A percentile compares a stretch with the other conserved stretches of the same genome.
Evolutionary conservation across 192 early-diverging fungal species (phyloP).

Genomic region (Podila epigama): DNA sequence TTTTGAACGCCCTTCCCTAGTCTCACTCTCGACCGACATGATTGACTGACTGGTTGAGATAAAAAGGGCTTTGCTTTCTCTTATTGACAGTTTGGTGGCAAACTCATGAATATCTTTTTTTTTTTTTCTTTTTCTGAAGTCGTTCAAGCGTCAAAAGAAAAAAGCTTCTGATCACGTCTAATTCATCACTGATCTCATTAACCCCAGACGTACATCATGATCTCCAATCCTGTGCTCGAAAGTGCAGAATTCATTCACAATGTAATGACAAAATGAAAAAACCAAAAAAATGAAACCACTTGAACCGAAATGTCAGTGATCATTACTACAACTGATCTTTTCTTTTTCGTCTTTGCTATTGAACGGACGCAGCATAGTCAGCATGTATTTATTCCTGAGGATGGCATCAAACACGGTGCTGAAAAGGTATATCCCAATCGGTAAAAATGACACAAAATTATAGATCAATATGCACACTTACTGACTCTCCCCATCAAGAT

Average conservation of each 20-base stretch:
- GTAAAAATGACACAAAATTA: not conserved
- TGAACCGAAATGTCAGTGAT: too few species aligned
- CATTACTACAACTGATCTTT: too few species aligned
- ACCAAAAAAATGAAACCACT: not conserved
- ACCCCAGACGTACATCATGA: conserved; percentile 3
- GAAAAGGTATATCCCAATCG: conserved; percentile 30
- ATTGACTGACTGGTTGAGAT: too few species aligned
- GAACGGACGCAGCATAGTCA: conserved; percentile 53
- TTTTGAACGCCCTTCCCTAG: too few species aligned
- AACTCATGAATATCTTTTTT: not conserved
- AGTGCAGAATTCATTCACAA: conserved; percentile 63
- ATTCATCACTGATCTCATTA: not conserved
- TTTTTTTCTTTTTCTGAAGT: not conserved
- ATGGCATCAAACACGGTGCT: conserved; percentile 59
- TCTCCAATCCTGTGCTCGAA: conserved; percentile 57
- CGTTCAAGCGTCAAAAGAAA: too few species aligned
- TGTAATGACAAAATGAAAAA: conserved; percentile 14
- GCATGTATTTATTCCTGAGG: conserved; percentile 67
- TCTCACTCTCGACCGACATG: too few species aligned
- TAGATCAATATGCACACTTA: not conserved
- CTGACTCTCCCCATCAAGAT: conserved; percentile 49
- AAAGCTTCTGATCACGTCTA: not conserved
- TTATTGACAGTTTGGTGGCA: not conserved
- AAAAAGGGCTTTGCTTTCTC: too few species aligned
- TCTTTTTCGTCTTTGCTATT: too few species aligned